Evolutionary conservation across 768 basidiomycete genomes (phyloP), one percentile per base, ranked within the genome.

Genomic region (Amanita rubescens): DNA sequence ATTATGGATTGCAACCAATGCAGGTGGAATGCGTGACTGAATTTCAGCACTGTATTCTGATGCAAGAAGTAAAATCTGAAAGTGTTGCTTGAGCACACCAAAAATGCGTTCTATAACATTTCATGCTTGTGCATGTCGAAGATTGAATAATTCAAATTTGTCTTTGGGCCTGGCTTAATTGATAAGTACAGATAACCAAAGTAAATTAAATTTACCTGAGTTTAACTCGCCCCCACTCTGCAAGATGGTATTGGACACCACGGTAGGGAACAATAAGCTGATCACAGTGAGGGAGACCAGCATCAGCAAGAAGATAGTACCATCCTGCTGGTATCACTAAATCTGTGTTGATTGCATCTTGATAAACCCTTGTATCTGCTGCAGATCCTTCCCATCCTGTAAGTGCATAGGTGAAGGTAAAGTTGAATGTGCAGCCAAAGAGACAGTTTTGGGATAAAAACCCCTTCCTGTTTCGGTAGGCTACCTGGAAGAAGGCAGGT

Each of bases 21-120:
- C 65, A 34, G 55, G 27, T 25, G 58, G 56, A 32, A 69, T 56
- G 27, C 39, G 43, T 4, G 62, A 57, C 47, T 69, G 67, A 11
- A 58, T 59, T 11, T 45, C 24, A 2, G 63, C 12, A 22, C 32
- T 20, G 43, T 62, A 66, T 55, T 65, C 58, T 38, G 62, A 55
- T 0, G 62, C 48, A 6, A 55, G 54, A 1, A 35, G 25, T 27
- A 64, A 52, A 10, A 65, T 47, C n/a, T 25, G 47, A 50, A 63
- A 67, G 10, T 55, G 37, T 19, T 44, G 22, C 59, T 73, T 74
- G n/a, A n/a, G n/a, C n/a, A n/a, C n/a, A n/a, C n/a, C n/a, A n/a
- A n/a, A n/a, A n/a, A n/a, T n/a, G n/a, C 55, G 58, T 55, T 73
- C 70, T 54, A 74, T 59, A 27, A 72, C 62, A 65, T 74, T 77